Evolutionary conservation across 1,284 basidiomycete genomes (phyloP), one percentile per base, ranked within the genome.

Genomic region (Porogramme epimiltina): DNA sequence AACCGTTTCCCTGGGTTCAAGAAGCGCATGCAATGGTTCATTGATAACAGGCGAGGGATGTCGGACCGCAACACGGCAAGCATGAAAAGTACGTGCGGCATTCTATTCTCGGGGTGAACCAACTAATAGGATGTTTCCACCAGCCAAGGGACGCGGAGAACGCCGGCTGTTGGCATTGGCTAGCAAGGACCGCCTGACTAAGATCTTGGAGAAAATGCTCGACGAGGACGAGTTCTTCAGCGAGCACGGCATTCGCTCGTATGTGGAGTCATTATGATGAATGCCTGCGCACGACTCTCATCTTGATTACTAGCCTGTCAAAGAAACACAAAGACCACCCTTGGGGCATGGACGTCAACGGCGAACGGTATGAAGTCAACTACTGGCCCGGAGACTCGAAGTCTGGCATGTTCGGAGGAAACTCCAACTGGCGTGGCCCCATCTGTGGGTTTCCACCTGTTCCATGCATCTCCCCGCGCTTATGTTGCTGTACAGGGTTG

Each of bases 351-450:
- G 77, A 94, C 59, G 95, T 98, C 42, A 84, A 96, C 55, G 95
- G 94, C 18, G 84, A 98, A 61, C 81, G 89, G 44, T 93, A 97
- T 67, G 90, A 93, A 64, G 93, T 98, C 37, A 84, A 85, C 39
- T 99, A 98, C 73, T 99, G 96, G 97, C 95, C 96, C 0, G 97
- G 95, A 16, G 96, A 99, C 69, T 97, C 94, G 2, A 85, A 84
- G 66, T 95, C 92, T 28, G 95, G 94, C 52, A 99, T 99, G 96
- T 98, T 98, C 70, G 96, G 97, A 49, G 95, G 95, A 26, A 98
- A 98, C 71, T 95, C 92, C 19, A 98, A 99, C 70, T 97, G 95
- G 95, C 81, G 95, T 67, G 89, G 88, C 15, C 88, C 88, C 4
- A 89, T 91, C 53, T 91, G 89, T 88, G 63, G 73, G 79, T 18